phyloP scores from a whole-genome alignment of 1,284 basidiomycete species.

The Pisolithus thermaeus region DNA sequence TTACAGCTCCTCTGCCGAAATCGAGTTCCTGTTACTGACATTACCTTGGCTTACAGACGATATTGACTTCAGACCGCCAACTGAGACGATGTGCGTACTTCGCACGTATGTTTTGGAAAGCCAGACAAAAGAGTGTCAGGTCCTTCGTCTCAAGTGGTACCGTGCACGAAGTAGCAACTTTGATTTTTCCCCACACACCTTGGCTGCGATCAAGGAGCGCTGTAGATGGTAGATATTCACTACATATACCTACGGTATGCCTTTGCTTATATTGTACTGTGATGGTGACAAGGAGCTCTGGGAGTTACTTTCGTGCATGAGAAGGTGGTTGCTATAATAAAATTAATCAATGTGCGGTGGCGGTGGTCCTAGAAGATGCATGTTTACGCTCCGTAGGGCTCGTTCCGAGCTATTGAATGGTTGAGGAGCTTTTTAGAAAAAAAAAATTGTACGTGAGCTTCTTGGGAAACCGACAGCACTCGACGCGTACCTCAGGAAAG shows the following conservation, averaged over 20 bases:
- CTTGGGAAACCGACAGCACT: background rate
- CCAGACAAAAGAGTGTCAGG: too few relatives aligned
- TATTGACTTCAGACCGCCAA: too few relatives aligned
- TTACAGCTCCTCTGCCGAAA: too few relatives aligned
- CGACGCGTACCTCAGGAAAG: conserved; percentile 5
- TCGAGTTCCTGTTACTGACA: too few relatives aligned
- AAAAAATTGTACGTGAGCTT: background rate
- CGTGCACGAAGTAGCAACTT: too few relatives aligned
- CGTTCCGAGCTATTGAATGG: background rate
- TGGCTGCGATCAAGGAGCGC: too few relatives aligned
- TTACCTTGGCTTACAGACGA: too few relatives aligned
- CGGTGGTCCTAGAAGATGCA: background rate
- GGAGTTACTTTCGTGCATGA: background rate
- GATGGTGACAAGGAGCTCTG: background rate
- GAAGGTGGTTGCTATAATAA: background rate
- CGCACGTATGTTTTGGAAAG: too few relatives aligned
- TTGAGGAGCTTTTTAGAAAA: background rate
- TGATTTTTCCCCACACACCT: too few relatives aligned
- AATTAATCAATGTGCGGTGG: background rate
- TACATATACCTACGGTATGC: background rate
- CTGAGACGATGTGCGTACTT: too few relatives aligned
- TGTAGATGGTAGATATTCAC: background rate
- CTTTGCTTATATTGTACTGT: background rate
- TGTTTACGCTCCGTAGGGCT: background rate
- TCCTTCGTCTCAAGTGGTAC: too few relatives aligned